phyloP scores from a whole-genome alignment of 2,329 filamentous ascomycete genomes.

The Calonectria crousiana region DNA sequence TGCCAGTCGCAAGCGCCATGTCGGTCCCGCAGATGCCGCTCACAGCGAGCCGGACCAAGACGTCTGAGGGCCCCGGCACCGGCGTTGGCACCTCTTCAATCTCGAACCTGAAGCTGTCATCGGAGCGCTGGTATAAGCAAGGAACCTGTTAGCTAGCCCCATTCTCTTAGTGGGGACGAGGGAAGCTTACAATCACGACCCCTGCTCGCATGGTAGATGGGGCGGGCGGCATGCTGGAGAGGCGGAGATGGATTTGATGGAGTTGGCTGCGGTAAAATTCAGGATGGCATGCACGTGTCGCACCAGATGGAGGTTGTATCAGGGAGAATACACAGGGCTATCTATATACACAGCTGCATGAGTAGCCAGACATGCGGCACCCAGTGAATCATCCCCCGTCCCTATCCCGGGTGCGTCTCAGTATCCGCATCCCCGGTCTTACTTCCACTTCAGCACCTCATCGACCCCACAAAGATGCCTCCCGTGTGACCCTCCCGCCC shows the following conservation, averaged over 20 bases:
- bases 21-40: conserved; percentile 38
- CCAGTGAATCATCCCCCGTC: neutral
- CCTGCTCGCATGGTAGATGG: neutral
- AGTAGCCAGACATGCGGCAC: neutral
- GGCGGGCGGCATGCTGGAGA: neutral
- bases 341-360: neutral
- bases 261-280: no score
- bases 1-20: conserved; percentile 30
- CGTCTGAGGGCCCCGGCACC: neutral
- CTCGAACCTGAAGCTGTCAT: neutral
- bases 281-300: neutral
- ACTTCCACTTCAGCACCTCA: neutral
- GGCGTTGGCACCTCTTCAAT: conserved; percentile 1
- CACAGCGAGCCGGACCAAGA: conserved; percentile 29
- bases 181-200: neutral
- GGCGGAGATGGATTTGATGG: neutral
- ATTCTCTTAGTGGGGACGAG: neutral
- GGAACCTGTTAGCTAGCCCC: neutral
- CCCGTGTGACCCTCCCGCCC: neutral
- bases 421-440: neutral
- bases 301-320: neutral
- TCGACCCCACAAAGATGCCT: neutral
- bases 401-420: neutral
- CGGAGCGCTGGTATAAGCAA: neutral
- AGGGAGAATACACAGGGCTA: neutral